Conservation (phyloP, 1,139 yeast species). For the Taphrina pruni region DNA sequence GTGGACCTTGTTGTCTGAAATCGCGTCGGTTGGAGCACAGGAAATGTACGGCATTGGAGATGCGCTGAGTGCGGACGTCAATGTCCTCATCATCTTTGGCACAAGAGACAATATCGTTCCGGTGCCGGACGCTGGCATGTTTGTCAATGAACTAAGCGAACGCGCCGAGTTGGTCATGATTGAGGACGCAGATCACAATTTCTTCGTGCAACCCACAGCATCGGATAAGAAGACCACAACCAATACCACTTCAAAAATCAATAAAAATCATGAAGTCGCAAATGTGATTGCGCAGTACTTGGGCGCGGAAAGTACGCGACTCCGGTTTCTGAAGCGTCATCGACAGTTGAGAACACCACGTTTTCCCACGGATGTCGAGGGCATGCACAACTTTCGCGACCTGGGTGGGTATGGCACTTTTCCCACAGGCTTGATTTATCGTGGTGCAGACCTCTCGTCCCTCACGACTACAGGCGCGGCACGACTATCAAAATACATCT, state of each 20-base stretch:
- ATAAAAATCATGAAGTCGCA: conserved; percentile 65
- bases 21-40: conserved; percentile 34
- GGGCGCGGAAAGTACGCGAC: conserved; percentile 58
- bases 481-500: conserved; percentile 56
- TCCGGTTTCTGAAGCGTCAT: conserved; percentile 59
- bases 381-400: conserved; percentile 76
- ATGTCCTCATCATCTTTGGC: conserved; percentile 76
- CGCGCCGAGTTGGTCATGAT: conserved; percentile 67
- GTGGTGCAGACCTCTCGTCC: conserved; percentile 67
- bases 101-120: conserved; percentile 70
- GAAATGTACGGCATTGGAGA: conserved; percentile 32
- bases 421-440: conserved; percentile 62
- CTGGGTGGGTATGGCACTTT: conserved; percentile 69
- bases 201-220: conserved; percentile 55
- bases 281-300: conserved; percentile 63
- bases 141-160: conserved; percentile 62
- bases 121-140: conserved; percentile 63
- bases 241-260: conserved; percentile 47
- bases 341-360: conserved; percentile 55
- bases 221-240: conserved; percentile 48
- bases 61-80: conserved; percentile 7
- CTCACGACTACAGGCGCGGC: conserved; percentile 57
- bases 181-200: conserved; percentile 80
- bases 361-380: conserved; percentile 62
- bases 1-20: conserved; percentile 34